Conservation (phyloP, 2,329 filamentous ascomycete genomes). For the Daldinia eschscholtzii region DNA sequence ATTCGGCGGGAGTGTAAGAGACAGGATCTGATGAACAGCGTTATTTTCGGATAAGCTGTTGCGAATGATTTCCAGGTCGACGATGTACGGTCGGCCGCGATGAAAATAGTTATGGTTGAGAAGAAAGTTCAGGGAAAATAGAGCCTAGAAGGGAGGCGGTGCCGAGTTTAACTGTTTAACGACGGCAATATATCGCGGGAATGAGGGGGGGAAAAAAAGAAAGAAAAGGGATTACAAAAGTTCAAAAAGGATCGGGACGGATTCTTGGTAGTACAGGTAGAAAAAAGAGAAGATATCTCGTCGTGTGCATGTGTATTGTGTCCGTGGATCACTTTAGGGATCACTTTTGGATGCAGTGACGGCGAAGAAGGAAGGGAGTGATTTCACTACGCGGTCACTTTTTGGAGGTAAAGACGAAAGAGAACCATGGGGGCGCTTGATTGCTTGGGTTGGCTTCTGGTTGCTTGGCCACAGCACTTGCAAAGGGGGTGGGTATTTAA, state of each 20-base stretch:
- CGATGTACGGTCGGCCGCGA: slow-evolving; percentile 1
- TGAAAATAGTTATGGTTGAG: slow-evolving; percentile 12
- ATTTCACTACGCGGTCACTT: slow-evolving; percentile 29
- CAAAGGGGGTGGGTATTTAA: slow-evolving; percentile 37
- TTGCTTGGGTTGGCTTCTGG: slow-evolving; percentile 34
- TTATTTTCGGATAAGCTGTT: slow-evolving; percentile 8
- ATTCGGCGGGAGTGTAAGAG: slow-evolving; percentile 21
- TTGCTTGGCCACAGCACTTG: slow-evolving; percentile 28
- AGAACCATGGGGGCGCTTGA: slow-evolving; percentile 27
- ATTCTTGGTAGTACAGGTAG: slow-evolving; percentile 34
- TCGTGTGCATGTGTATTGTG: slow-evolving; percentile 31
- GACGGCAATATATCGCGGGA: slow-evolving; percentile 7
- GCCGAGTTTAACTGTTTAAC: not conserved
- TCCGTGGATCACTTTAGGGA: slow-evolving; percentile 24
- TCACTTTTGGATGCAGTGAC: slow-evolving; percentile 34
- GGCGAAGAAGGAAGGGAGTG: slow-evolving; percentile 36
- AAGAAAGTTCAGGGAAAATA: slow-evolving; percentile 20
- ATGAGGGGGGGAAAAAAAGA: slow-evolving; percentile 9
- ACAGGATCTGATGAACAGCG: slow-evolving; percentile 4
- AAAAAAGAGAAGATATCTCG: slow-evolving; percentile 52
- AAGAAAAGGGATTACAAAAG: slow-evolving; percentile 38
- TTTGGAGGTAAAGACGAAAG: slow-evolving; percentile 28
- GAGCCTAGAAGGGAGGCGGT: slow-evolving; percentile 11
- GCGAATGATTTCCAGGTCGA: not conserved
- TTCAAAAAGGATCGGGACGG: slow-evolving; percentile 26